Evolutionary conservation across 495 filamentous ascomycete species (phyloP), one percentile per base, ranked within the genome.

Genomic region (Talaromyces trachyspermus): DNA sequence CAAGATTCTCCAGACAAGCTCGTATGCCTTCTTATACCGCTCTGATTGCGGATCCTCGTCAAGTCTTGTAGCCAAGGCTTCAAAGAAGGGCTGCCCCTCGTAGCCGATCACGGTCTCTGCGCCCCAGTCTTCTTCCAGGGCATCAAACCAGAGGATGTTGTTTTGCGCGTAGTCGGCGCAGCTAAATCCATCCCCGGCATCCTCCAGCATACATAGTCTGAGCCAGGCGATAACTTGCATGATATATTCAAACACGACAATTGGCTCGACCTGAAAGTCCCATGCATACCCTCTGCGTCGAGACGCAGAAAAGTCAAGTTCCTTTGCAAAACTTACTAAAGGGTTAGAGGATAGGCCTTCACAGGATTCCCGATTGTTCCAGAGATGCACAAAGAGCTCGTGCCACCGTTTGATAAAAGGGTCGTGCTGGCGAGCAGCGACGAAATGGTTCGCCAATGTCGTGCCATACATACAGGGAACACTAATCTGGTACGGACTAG

Each of bases 401-500:
- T 44, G 43, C 55, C 56, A 61, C 9, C 37, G 47, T 5, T 53
- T 42, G 40, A 60, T 55, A 12, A 60, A 57, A 0, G 46, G 47
- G n/a, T 46, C 33, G 5, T 37, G 18, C 18, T 46, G 22, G 19
- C 43, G 27, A 5, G 43, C 43, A 0, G 43, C 43, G 0, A 46
- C 43, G 27, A 46, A 36, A 14, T 37, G 27, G 11, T 46, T 46
- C 1, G 19, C 27, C 27, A 46, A 20, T 23, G 15, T 20, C 7
- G 27, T 43, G 24, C 40, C 48, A 10, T 43, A 49, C 33, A 53
- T 47, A 26, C 43, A 24, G 7, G 43, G 33, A n/a, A 52, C 44
- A 22, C 46, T 32, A 7, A 58, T 22, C 22, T 54, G 23, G 19
- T 45, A 50, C 8, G 58, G 55, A 7, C 23, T 43, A 1, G 22